Base-by-base conservation (phyloP, 2,329 filamentous ascomycete species). In the Exserohilum turcica region DNA sequence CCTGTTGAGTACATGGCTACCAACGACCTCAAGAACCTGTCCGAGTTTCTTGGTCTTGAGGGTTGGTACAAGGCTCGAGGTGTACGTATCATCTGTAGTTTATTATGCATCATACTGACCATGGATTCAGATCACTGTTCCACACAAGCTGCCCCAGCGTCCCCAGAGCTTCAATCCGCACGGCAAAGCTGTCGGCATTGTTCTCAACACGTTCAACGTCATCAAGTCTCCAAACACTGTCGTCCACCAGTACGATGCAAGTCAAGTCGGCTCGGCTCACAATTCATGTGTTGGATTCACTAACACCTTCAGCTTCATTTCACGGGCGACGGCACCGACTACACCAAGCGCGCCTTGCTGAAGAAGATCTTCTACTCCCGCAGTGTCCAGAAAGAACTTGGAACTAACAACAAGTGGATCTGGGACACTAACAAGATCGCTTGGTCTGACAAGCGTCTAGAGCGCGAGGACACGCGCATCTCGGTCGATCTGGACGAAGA, bases 341-440 rank as follows among this genome's bases (percentile, higher is more conserved):
- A 61, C 31, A 67, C 63, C 12, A 90, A 88, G 73, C 80, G 82
- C 4, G 82, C 83, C 3, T 78, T 94, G 4, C 82, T 91, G 65
- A 86, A 85, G 71, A 92, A 90, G 70, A 83, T 92, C 24, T 97
- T 91, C 91, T 76, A 84, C 1, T 88, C 87, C 0, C 77, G 81
- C 1, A 74, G 77, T 0, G 80, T 92, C 6, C 83, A 89, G 70
- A 57, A 74, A 0, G 74, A 76, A 2, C 76, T 92, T 1, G 77
- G 78, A 24, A 61, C 71, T 42, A 60, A 65, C 2, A 21, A 50
- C 2, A 74, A 77, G 36, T 91, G 88, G 83, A 83, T 97, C 50
- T 92, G 86, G 64, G 92, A 97, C 76, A 90, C 91, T 24, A 87
- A 88, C 66, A 91, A 88, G 73, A 81, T 99, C 40, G 92, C 91